Percentiles rank a stretch among this genome's conserved stretches.
These are phyloP conservation scores for Xerocomus spinulosus DNA, from an alignment of 768 basidiomycete genomes.

Conservation along the genomic window DNA sequence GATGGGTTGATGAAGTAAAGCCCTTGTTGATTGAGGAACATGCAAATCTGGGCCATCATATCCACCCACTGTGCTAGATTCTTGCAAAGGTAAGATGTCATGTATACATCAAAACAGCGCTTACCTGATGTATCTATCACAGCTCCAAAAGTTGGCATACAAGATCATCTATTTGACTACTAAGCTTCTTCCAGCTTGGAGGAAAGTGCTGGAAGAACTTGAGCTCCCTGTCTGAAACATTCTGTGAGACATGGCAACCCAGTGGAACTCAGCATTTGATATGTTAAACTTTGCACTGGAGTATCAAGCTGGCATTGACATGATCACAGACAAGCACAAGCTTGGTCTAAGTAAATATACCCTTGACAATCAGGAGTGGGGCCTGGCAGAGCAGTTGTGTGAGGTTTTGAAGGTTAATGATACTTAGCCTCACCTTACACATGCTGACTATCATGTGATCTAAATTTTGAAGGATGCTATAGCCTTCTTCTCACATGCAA, in stretches of 20 bases:
- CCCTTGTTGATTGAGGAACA: neutral
- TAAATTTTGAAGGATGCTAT: neutral
- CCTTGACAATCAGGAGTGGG: slow-evolving; percentile 32
- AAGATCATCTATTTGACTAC: slow-evolving; percentile 21
- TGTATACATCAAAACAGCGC: neutral
- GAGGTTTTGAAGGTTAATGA: slow-evolving; percentile 1
- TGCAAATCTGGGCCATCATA: neutral
- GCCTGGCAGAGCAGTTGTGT: slow-evolving; percentile 26
- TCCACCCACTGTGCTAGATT: neutral
- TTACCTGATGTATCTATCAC: neutral
- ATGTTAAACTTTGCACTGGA: slow-evolving; percentile 18
- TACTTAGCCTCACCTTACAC: neutral
- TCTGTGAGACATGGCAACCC: slow-evolving; percentile 13
- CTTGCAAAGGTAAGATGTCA: neutral
- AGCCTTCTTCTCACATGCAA: neutral
- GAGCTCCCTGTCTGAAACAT: neutral
- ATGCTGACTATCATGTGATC: neutral
- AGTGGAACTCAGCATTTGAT: no score
- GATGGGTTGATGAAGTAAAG: neutral
- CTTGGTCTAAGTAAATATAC: slow-evolving; percentile 23
- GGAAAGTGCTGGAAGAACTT: neutral
- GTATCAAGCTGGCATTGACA: slow-evolving; percentile 20
- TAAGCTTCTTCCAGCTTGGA: slow-evolving; percentile 22
- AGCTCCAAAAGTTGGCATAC: slow-evolving; percentile 12
- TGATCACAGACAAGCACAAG: slow-evolving; percentile 10